Evolutionary conservation across 345 rosid species (phyloP), one percentile per base, ranked within the genome.

Genomic region (Citrus trifoliata): DNA sequence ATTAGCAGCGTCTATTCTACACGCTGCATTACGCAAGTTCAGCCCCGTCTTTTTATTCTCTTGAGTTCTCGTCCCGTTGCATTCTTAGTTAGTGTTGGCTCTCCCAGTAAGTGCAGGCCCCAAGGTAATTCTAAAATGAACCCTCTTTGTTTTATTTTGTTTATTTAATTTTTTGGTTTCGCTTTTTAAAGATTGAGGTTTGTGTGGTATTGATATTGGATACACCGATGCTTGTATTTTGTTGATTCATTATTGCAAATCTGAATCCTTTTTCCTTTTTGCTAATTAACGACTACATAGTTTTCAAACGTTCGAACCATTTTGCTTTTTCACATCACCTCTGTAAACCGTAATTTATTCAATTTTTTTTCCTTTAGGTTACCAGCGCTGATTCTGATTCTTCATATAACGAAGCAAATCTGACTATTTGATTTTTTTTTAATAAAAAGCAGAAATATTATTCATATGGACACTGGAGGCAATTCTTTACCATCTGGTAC

Each of bases 401-500:
- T 46, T 13, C 21, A 1, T 53, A 53, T 53, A 51, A 53, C 21
- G 58, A 66, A 42, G 25, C 33, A 48, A 48, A 27, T 70, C 61
- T 48, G 38, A 48, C 30, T 70, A 30, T 73, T 73, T 73, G 76
- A 33, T 10, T 55, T 4, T 33, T 24, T 56, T 22, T 51, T 35
- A 35, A 64, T 28, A 37, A 32, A 33, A 32, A 33, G 6, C 27
- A 19, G 8, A 38, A 18, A 18, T 12, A 32, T 30, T 22, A 42
- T 35, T 30, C n/a, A 10, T n/a, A 85, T 85, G 88, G 88, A 87
- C 40, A 70, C 81, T 3, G 91, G 93, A 2, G 89, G 89, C 24
- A 86, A 89, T 72, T 89, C 93, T 74, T 75, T 89, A 25, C 84
- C 88, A 1, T 89, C 93, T 1, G 93, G 88, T 32, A 70, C 90